Evolutionary conservation across 2,329 filamentous ascomycete species (phyloP).

Genomic region (Neophaeococcomyces aloes): DNA sequence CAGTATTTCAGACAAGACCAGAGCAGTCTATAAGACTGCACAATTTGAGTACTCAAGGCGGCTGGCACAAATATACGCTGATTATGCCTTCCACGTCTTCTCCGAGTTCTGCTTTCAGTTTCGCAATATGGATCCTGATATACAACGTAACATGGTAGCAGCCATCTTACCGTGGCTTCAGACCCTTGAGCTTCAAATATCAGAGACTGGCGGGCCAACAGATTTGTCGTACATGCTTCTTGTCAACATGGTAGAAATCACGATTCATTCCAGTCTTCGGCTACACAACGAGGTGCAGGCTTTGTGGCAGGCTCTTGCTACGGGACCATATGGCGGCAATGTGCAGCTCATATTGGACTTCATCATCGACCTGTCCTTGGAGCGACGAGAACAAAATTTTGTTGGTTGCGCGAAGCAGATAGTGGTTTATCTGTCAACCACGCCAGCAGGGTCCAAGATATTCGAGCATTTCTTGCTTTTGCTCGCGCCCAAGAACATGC

Average conservation of each 20-base stretch:
- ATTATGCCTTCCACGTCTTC: slow-evolving; percentile 85
- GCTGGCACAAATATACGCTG: slow-evolving; percentile 75
- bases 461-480: slow-evolving; percentile 88
- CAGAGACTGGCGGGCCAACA: slow-evolving; percentile 71
- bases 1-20: slow-evolving; percentile 95
- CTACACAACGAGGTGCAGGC: slow-evolving; percentile 96
- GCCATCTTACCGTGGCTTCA: slow-evolving; percentile 95
- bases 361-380: slow-evolving; percentile 85
- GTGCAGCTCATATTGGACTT: slow-evolving; percentile 92
- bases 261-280: slow-evolving; percentile 76
- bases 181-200: slow-evolving; percentile 79
- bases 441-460: slow-evolving; percentile 72
- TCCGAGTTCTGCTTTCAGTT: slow-evolving; percentile 93
- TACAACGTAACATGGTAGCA: slow-evolving; percentile 87
- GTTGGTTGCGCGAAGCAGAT: slow-evolving; percentile 98
- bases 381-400: slow-evolving; percentile 93
- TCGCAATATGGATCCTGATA: slow-evolving; percentile 68
- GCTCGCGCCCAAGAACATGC: slow-evolving; percentile 93
- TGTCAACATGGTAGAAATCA: slow-evolving; percentile 91
- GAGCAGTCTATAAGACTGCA: slow-evolving; percentile 92
- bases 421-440: slow-evolving; percentile 88
- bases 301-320: slow-evolving; percentile 90
- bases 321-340: slow-evolving; percentile 83
- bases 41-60: slow-evolving; percentile 94
- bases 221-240: slow-evolving; percentile 88